A percentile compares a stretch with the other conserved stretches of the same genome.
Conservation (phyloP, 345 rosid species). For the Salix viminalis region DNA sequence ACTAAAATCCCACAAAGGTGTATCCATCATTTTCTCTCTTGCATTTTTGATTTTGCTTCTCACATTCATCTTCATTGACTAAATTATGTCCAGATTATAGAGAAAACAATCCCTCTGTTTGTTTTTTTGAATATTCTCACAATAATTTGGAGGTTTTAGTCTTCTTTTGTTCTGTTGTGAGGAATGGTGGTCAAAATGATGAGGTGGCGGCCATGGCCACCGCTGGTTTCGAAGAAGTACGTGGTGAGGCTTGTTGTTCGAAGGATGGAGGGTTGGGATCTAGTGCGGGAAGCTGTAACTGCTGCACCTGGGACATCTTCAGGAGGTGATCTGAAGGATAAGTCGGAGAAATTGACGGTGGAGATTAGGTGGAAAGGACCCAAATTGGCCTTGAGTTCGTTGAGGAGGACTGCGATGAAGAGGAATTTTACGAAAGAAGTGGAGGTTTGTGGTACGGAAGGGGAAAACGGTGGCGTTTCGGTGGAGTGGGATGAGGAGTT, state of each 20-base stretch:
- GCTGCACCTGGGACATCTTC: neutral
- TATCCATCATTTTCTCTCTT: neutral
- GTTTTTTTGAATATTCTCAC: neutral
- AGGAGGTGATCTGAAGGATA: constrained; percentile 21
- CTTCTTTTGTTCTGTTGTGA: constrained; percentile 5
- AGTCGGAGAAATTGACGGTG: constrained; percentile 47
- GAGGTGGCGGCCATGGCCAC: constrained; percentile 97
- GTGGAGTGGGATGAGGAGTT: constrained; percentile 80
- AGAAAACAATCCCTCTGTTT: neutral
- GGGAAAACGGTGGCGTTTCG: constrained; percentile 40
- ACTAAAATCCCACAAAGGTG: neutral
- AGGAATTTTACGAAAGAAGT: constrained; percentile 76
- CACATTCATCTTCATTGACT: neutral
- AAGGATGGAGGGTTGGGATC: constrained; percentile 85
- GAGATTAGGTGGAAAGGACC: constrained; percentile 98
- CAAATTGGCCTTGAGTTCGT: constrained; percentile 67
- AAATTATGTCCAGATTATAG: neutral
- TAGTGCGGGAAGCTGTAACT: constrained; percentile 31
- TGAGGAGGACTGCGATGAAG: constrained; percentile 64
- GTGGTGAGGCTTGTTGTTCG: constrained; percentile 61
- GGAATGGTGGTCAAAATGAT: constrained; percentile 96
- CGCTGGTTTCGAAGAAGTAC: constrained; percentile 63
- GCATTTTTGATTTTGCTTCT: neutral
- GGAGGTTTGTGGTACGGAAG: constrained; percentile 26
- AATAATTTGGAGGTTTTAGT: neutral